These are phyloP conservation scores for Eucalyptus pauciflora DNA, from an alignment of 345 rosid species.

Conservation along the genomic window DNA sequence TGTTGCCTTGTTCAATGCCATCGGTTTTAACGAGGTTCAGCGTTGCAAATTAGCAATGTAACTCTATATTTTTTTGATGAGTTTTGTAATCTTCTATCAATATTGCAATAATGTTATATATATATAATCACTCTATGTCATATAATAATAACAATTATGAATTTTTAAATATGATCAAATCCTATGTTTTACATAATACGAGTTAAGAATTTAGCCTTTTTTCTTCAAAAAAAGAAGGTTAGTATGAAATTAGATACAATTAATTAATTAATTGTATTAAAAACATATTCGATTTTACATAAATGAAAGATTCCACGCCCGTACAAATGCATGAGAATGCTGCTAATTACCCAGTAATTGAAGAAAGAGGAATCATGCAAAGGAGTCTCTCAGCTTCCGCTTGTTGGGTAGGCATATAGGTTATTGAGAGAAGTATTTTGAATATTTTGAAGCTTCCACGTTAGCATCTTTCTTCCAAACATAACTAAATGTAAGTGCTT, in stretches of 20 bases:
- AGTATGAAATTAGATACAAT: rapidly evolving
- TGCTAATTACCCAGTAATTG: background rate
- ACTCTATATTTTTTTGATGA: too few relatives aligned
- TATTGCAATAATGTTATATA: too few relatives aligned
- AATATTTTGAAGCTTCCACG: background rate
- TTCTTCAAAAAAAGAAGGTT: background rate
- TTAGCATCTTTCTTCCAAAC: background rate
- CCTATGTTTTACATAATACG: background rate
- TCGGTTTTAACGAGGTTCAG: background rate
- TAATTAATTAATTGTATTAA: too few relatives aligned
- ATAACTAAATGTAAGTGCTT: background rate
- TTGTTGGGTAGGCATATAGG: rapidly evolving
- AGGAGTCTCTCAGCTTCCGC: background rate
- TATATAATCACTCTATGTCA: background rate
- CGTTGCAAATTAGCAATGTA: background rate
- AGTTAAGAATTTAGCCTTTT: background rate
- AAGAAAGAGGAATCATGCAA: background rate
- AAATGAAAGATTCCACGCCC: rapidly evolving
- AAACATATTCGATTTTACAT: too few relatives aligned
- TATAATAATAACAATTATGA: background rate
- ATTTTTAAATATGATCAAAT: too few relatives aligned
- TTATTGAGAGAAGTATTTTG: background rate
- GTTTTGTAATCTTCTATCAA: background rate
- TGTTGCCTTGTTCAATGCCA: background rate
- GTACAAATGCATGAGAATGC: rapidly evolving